These are phyloP conservation scores for Glebionis coronaria DNA, from an alignment of 129 eudicot species.

Conservation along the genomic window DNA sequence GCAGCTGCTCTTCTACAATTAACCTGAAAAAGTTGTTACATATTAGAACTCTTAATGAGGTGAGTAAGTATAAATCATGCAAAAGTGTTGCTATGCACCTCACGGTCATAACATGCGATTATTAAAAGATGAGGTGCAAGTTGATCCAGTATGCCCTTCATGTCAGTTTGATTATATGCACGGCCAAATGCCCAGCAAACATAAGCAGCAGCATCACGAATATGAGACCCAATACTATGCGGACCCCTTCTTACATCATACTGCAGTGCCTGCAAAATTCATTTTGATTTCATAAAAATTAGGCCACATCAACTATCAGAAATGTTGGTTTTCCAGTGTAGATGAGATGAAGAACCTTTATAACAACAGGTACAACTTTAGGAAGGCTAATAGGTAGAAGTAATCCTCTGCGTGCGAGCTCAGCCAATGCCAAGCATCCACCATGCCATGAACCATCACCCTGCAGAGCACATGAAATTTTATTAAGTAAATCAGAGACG, in stretches of 20 bases:
- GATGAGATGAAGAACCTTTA: slow-evolving; percentile 51
- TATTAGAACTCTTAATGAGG: slow-evolving; percentile 1
- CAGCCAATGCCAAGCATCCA: slow-evolving; percentile 98
- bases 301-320: slow-evolving; percentile 8
- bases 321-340: slow-evolving; percentile 1
- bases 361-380: slow-evolving; percentile 91
- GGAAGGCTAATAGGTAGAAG: slow-evolving; percentile 92
- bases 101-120: slow-evolving; percentile 97
- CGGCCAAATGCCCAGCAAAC: slow-evolving; percentile 99
- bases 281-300: background rate
- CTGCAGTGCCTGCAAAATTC: slow-evolving; percentile 66
- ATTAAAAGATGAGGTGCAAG: slow-evolving; percentile 89
- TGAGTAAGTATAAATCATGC: slow-evolving; percentile 9
- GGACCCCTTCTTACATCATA: slow-evolving; percentile 98
- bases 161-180: slow-evolving; percentile 84
- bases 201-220: slow-evolving; percentile 99
- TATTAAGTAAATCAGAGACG: slow-evolving; percentile 1
- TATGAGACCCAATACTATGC: slow-evolving; percentile 97
- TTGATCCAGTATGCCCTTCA: slow-evolving; percentile 73
- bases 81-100: slow-evolving; percentile 44
- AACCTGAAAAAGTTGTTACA: slow-evolving; percentile 44
- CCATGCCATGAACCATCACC: slow-evolving; percentile 99
- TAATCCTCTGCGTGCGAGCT: slow-evolving; percentile 97
- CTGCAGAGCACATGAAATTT: slow-evolving; percentile 32
- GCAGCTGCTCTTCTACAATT: slow-evolving; percentile 99